phyloP scores from a whole-genome alignment of 805 yeast genomes.

The Zygoascus tannicola region DNA sequence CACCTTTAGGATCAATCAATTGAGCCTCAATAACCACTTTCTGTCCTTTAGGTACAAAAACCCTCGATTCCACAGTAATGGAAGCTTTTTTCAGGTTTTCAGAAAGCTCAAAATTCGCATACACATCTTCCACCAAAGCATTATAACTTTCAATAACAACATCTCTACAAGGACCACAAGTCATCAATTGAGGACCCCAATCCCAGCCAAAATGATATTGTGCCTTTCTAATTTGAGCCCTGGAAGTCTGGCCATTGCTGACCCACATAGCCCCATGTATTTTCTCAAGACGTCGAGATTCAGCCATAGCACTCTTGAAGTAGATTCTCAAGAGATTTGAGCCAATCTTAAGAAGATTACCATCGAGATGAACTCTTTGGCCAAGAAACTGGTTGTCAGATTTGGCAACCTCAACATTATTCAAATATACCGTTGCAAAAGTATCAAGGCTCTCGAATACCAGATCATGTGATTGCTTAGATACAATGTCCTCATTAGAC shows the following conservation, averaged over 20 bases:
- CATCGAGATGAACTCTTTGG: conserved; percentile 26
- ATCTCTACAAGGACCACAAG: conserved; percentile 39
- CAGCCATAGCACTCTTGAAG: conserved; percentile 22
- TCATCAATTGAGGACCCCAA: conserved; percentile 41
- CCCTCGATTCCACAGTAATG: conserved; percentile 8
- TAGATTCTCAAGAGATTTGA: conserved; percentile 8
- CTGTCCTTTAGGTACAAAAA: background rate
- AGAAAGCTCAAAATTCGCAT: conserved; percentile 14
- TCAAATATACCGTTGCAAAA: conserved; percentile 32
- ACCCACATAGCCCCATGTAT: conserved; percentile 25
- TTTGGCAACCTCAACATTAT: conserved; percentile 27
- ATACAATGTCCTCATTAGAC: background rate
- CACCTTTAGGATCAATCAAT: conserved; percentile 10
- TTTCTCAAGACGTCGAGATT: conserved; percentile 30
- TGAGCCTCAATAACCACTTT: conserved; percentile 7
- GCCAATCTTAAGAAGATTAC: conserved; percentile 7
- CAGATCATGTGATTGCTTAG: conserved; percentile 16
- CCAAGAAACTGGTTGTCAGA: conserved; percentile 37
- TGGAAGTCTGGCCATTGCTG: conserved; percentile 37
- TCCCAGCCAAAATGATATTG: conserved; percentile 53
- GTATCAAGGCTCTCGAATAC: conserved; percentile 39
- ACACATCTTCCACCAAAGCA: conserved; percentile 18
- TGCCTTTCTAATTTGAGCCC: conserved; percentile 41
- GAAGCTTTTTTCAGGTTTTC: conserved; percentile 9
- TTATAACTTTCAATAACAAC: conserved; percentile 25